phyloP scores from a whole-genome alignment of 2,329 filamentous ascomycete genomes.

The Pezizomycotina sp. region DNA sequence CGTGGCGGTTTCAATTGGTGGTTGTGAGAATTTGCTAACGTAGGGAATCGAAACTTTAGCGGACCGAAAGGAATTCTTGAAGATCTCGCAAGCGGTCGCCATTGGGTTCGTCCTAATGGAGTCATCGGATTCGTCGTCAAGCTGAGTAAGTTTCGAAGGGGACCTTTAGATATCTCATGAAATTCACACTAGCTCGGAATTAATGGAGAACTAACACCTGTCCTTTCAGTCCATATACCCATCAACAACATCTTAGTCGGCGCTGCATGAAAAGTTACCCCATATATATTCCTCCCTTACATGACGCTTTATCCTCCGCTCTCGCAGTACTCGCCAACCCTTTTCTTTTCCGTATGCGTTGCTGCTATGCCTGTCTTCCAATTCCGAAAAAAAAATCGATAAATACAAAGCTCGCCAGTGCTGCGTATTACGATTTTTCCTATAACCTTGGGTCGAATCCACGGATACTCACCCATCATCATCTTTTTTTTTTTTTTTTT shows the following conservation, averaged over 20 bases:
- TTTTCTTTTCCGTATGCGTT: too few relatives aligned
- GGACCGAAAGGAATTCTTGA: conserved; percentile 30
- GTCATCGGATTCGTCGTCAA: conserved; percentile 39
- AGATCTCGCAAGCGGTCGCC: conserved; percentile 38
- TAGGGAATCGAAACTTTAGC: conserved; percentile 23
- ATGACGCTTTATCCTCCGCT: too few relatives aligned
- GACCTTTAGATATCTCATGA: not conserved
- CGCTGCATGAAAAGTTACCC: too few relatives aligned
- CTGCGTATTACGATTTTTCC: too few relatives aligned
- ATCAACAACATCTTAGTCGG: conserved; percentile 39
- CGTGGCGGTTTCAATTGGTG: not conserved
- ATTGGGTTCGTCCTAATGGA: conserved; percentile 40
- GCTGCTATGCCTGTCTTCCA: too few relatives aligned
- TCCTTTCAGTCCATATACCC: conserved; percentile 34
- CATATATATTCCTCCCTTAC: too few relatives aligned
- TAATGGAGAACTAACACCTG: conserved; percentile 2
- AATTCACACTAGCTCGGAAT: not conserved
- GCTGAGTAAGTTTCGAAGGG: conserved; percentile 29
- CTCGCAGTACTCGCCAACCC: too few relatives aligned
- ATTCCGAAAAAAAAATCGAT: too few relatives aligned
- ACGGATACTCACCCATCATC: too few relatives aligned
- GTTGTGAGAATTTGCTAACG: not conserved
- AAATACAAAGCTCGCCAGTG: too few relatives aligned
- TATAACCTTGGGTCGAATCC: too few relatives aligned
- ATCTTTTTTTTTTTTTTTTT: too few relatives aligned